Evolutionary conservation across 768 basidiomycete genomes (phyloP), one percentile per base, ranked within the genome.

Genomic region (Panus rudis): DNA sequence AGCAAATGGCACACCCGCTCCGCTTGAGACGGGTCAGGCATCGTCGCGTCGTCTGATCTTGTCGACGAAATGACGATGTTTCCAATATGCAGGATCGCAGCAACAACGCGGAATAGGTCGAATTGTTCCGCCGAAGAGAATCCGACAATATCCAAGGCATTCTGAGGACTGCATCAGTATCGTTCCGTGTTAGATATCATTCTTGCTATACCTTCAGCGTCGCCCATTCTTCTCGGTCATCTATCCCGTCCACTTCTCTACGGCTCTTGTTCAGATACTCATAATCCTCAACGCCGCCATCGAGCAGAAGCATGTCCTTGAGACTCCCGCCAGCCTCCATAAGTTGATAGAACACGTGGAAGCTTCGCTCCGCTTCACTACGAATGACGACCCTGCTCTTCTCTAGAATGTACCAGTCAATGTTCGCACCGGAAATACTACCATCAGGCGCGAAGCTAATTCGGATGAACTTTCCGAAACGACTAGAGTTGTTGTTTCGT

Each of bases 391-490:
- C 94, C 50, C 96, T 69, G 57, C 91, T 93, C 72, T 99, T 99
- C 70, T 99, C 96, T 44, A 99, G 68, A 23, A 99, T 70, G 60
- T 99, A 99, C 96, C 96, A 98, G 61, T 99, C 93, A 47, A 98
- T 92, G 58, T 92, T 97, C 20, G 96, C 96, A 1, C 96, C 96
- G 1, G 92, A 87, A 45, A 99, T 99, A 51, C 90, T 91, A 2
- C 94, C 93, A 51, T 88, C 81, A 0, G 87, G 82, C 1, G 89
- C 79, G 64, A 99, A 99, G 57, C 84, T 86, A 48, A 99, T 98
- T 34, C 92, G 75, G 37, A 99, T 88, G 60, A 99, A 99, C 65
- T 99, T 99, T 23, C 92, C 93, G 60, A 99, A 99, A 28, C 96
- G 87, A 74, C 89, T 92, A 1, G 96, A 98, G 58, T 99, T 99